These are phyloP conservation scores for Kwoniella shivajii DNA, from an alignment of 1,284 basidiomycete genomes.

Conservation along the genomic window DNA sequence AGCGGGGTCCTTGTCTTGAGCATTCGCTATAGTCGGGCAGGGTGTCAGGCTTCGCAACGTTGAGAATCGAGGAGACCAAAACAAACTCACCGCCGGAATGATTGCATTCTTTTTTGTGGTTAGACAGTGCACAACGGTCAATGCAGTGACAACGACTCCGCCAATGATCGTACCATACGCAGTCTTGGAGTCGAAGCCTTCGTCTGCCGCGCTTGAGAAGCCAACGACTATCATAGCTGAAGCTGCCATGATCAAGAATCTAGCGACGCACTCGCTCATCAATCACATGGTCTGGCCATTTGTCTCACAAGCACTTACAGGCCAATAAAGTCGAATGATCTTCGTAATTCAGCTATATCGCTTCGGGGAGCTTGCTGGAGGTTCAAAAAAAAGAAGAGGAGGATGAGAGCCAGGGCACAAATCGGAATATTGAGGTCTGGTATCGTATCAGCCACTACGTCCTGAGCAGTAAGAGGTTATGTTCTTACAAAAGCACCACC, in stretches of 20 bases:
- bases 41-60: constrained; percentile 19
- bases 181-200: constrained; percentile 53
- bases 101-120: constrained; percentile 75
- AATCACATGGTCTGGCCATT: constrained; percentile 56
- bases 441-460: neutral
- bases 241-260: constrained; percentile 66
- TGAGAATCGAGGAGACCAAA: neutral
- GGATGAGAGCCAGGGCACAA: constrained; percentile 63
- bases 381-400: constrained; percentile 59
- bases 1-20: constrained; percentile 47
- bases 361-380: constrained; percentile 21
- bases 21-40: constrained; percentile 46
- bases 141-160: constrained; percentile 66
- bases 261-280: constrained; percentile 22
- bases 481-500: constrained; percentile 37
- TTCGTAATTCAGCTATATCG: constrained; percentile 26
- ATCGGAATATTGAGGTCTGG: constrained; percentile 58
- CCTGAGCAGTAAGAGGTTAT: too few relatives aligned
- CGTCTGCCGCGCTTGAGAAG: constrained; percentile 58
- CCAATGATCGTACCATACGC: constrained; percentile 73
- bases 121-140: constrained; percentile 66
- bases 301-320: constrained; percentile 19
- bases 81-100: constrained; percentile 54
- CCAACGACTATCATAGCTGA: constrained; percentile 80
- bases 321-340: constrained; percentile 50